Evolutionary conservation across 108 stramenopile species (phyloP), one percentile per base, ranked within the genome.

Genomic region (Parmales sp.): DNA sequence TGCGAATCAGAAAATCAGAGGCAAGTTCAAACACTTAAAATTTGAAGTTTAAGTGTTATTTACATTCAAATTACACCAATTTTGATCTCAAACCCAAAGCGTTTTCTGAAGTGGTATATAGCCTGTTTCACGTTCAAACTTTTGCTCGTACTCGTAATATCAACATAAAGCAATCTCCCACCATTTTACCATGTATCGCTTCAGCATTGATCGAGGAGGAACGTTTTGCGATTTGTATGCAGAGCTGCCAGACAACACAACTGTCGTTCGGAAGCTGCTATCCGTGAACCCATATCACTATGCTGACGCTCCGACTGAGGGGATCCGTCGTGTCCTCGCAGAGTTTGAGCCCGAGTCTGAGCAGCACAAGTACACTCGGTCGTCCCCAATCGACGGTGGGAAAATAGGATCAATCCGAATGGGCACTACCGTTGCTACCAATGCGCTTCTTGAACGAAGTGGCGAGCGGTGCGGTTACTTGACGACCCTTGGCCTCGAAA

Each of bases 391-490:
- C 6, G 74, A 74, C 38, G 91, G 93, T 6, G 54, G 73, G 0
- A 64, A 79, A 34, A 95, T 99, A 71, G 92, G 86, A 23, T 82
- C 74, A 64, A 97, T 99, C 72, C 90, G 96, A 23, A 99, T 94
- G 91, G 90, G 90, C 36, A 92, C 98, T 7, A 93, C 94, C 25
- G 96, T 97, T 29, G 96, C 98, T 0, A 97, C 98, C 50, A 97
- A 97, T 70, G 98, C 96, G 1, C 72, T 99, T 64, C 72, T 99
- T 64, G 98, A 99, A 79, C 81, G 96, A 39, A 76, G 94, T 43
- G 98, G 98, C 11, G 92, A 90, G 45, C 72, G 82, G 0, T 88
- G 85, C 86, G 95, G 89, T 31, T 73, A 95, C 50, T 43, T 97
- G 0, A 95, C 86, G 45, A 97, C 98, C 39, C 72, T 78, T 39